Evolutionary conservation across 208 protist species (phyloP), one percentile per base, ranked within the genome.

Genomic region (Herpetomonas muscarum): DNA sequence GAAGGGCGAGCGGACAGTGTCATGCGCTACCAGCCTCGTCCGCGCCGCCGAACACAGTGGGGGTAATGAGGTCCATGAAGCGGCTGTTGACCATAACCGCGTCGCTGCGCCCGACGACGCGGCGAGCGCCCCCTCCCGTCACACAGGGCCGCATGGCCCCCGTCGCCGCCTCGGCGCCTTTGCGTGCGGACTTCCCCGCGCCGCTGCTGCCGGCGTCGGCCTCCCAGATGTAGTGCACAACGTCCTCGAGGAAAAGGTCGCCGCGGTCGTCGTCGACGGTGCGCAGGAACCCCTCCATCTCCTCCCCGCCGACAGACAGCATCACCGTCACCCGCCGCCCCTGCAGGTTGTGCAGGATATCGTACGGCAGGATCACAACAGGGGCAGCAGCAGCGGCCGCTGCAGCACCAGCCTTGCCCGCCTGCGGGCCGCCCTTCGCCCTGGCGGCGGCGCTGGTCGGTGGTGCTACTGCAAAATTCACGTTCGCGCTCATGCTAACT

Each of bases 301-400:
- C 86, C 30, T 80, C 64, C 4, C 65, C 47, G 36, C 59, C 55
- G 15, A 70, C 67, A 0, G 82, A 84, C 39, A 93, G 64, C 44
- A 87, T 51, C n/a, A 90, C 80, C 22, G 78, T 82, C 28, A 93
- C 82, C 2, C 80, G 76, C 15, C 86, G 80, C 9, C 81, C 82
- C 6, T 79, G 57, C 10, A 93, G 66, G 30, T 80, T 83, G 47
- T 72, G 56, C 10, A 93, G 70, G 26, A 93, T 64, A 22, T 88
- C 80, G 45, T 87, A 82, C 1, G 86, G 86, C 47, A 93, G 70
- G 54, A 89, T 79, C 36, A 80, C 64, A 10, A 55, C 52, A 13
- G 34, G 22, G 19, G 49, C 32, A 15, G 22, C 24, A 28, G 19
- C n/a, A 9, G 29, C 21, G 6, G 49, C 7, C 21, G 61, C 44